Evolutionary conservation across 2,329 filamentous ascomycete genomes (phyloP).

Genomic region (Chaetothyriales sp.): DNA sequence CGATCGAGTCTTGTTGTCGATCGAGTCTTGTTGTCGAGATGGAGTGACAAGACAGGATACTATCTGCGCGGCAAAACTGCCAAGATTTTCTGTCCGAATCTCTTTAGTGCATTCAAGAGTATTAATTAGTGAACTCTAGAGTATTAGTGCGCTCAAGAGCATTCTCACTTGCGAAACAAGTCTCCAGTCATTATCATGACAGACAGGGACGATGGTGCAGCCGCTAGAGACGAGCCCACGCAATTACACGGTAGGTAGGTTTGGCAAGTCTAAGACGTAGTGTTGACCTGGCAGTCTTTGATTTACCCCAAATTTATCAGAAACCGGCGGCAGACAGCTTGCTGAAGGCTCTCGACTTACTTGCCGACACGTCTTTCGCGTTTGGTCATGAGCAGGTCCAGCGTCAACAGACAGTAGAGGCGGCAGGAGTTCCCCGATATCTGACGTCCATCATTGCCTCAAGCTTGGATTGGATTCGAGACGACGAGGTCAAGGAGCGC

Average conservation of each 20-base stretch:
- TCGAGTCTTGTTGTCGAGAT: no score
- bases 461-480: slow-evolving; percentile 31
- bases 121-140: background rate
- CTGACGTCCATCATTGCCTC: slow-evolving; percentile 36
- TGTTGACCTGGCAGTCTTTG: slow-evolving; percentile 20
- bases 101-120: background rate
- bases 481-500: slow-evolving; percentile 29
- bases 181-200: background rate
- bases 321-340: slow-evolving; percentile 55
- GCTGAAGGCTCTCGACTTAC: slow-evolving; percentile 49
- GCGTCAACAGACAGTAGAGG: slow-evolving; percentile 21
- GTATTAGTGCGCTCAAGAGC: no score
- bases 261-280: background rate
- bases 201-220: background rate
- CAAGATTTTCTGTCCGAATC: background rate
- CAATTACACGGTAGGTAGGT: background rate
- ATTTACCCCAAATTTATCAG: slow-evolving; percentile 72
- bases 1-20: no score
- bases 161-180: background rate
- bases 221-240: background rate
- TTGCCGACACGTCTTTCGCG: slow-evolving; percentile 45
- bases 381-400: background rate
- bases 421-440: slow-evolving; percentile 31
- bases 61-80: no score
- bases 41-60: no score